Evolutionary conservation across 1,284 basidiomycete genomes (phyloP), one percentile per base, ranked within the genome.

Genomic region (Megacollybia platyphylla): DNA sequence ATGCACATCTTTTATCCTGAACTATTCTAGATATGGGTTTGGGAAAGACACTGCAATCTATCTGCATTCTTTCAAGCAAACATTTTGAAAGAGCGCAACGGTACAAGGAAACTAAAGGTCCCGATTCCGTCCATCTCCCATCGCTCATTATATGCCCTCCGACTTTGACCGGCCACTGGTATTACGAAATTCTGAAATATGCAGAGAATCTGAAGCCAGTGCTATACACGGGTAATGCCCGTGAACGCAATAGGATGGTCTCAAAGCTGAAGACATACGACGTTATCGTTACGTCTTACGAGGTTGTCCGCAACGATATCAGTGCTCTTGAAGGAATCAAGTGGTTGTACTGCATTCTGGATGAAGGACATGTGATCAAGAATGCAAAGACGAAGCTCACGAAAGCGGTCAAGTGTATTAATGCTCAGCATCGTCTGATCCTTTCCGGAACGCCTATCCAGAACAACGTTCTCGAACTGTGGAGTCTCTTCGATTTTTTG

Each of bases 321-420:
- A 63, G 73, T 13, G 79, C 73, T 45, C 68, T 98, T 6, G 73
- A 83, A 51, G 70, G 73, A 41, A 60, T 87, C 48, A 76, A 82
- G 52, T 99, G 91, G 90, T 73, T 96, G 41, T 99, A 97, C 61
- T 97, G 93, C 63, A 86, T 98, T 37, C 74, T 99, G 39, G 96
- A 99, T 58, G 96, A 99, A 64, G 96, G 96, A 0, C 96, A 99
- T 60, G 79, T 97, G 51, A 98, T 99, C 67, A 97, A 97, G 71
- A 97, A 97, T 55, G 83, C 90, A 18, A 97, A 94, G 67, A 97
- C 96, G 24, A 98, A 98, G 62, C 74, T 98, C 40, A 93, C 94
- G 0, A 91, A 93, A 58, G 91, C 96, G 0, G 89, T 98, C 51
- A 99, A 99, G 64, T 77, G 72, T 52, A 76, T 98, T 41, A 77